phyloP scores from a whole-genome alignment of 2,329 filamentous ascomycete species.

The Atkinsonella hypoxylon region DNA sequence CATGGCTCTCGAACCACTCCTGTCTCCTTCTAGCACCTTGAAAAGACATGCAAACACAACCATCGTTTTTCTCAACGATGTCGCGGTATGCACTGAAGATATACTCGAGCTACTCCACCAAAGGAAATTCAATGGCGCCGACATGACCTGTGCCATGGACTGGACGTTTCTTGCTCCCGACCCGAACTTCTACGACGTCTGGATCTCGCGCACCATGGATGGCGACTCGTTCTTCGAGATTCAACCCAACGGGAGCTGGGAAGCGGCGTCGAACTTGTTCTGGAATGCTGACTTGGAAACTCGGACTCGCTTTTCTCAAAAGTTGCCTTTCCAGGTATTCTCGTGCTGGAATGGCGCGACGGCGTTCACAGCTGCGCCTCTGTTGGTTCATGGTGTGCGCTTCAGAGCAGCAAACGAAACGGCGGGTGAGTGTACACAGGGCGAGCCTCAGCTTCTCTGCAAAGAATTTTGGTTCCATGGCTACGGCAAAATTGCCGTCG shows the following conservation, averaged over 20 bases:
- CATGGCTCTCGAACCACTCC: constrained; percentile 35
- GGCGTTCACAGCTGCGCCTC: constrained; percentile 33
- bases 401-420: constrained; percentile 27
- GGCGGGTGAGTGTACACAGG: constrained; percentile 36
- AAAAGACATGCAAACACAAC: constrained; percentile 23
- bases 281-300: constrained; percentile 31
- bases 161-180: constrained; percentile 30
- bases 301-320: constrained; percentile 18
- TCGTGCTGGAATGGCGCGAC: constrained; percentile 49
- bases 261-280: constrained; percentile 38
- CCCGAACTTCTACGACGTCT: constrained; percentile 43
- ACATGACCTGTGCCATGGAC: constrained; percentile 48
- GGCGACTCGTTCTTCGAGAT: constrained; percentile 46
- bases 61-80: constrained; percentile 42
- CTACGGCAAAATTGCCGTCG: constrained; percentile 39
- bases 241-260: constrained; percentile 35
- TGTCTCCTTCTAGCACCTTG: constrained; percentile 15
- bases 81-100: constrained; percentile 40
- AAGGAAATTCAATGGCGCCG: constrained; percentile 32
- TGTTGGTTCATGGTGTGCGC: constrained; percentile 28
- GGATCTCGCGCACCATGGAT: constrained; percentile 38
- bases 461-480: constrained; percentile 44
- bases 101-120: constrained; percentile 45
- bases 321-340: constrained; percentile 46
- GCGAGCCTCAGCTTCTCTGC: constrained; percentile 43